These are phyloP conservation scores for Encephalitozoon intestinalis DNA, from an alignment of 371 early-diverging fungal genomes.

Conservation along the genomic window DNA sequence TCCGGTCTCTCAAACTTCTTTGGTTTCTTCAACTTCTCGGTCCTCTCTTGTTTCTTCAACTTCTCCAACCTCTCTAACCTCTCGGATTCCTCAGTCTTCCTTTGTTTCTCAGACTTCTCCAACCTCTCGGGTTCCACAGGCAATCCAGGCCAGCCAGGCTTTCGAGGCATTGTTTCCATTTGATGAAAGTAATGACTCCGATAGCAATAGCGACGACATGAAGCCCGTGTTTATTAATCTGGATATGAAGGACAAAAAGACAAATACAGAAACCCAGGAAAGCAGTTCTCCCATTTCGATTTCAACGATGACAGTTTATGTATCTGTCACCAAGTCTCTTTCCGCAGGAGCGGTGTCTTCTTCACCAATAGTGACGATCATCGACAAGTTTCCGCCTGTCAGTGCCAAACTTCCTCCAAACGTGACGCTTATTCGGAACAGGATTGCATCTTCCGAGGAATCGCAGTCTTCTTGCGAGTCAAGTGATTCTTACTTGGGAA, in stretches of 20 bases:
- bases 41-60: no score
- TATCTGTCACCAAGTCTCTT: background rate
- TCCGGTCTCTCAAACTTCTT: no score
- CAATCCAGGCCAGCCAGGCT: no score
- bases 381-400: background rate
- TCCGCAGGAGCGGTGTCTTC: background rate
- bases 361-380: background rate
- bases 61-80: no score
- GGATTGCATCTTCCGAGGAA: background rate
- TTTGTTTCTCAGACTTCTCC: no score
- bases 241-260: background rate
- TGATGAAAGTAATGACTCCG: background rate
- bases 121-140: no score
- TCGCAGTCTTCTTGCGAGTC: background rate
- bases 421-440: background rate
- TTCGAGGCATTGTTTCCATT: background rate
- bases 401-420: background rate
- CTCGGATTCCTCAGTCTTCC: no score
- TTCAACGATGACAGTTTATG: background rate
- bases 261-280: background rate
- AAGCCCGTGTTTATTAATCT: background rate
- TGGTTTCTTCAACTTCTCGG: no score
- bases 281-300: background rate
- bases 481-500: background rate
- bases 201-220: background rate